Percentiles rank a stretch among this genome's conserved stretches.
These are phyloP conservation scores for Meredithiella fracta DNA, from an alignment of 2,329 filamentous ascomycete genomes.

Conservation along the genomic window DNA sequence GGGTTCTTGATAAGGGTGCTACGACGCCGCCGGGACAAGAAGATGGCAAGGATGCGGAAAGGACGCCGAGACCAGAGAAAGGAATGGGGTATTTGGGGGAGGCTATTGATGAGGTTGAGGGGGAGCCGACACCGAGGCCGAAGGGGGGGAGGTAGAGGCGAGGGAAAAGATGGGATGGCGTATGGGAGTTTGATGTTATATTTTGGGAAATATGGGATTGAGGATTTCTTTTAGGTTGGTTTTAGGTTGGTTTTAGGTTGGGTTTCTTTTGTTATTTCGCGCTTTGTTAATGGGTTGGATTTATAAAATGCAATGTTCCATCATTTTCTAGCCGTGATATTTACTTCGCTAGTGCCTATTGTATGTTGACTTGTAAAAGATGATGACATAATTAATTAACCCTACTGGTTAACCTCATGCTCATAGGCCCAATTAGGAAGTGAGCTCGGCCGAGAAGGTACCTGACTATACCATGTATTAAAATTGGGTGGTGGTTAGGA, in stretches of 20 bases:
- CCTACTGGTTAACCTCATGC: no score
- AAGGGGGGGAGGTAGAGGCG: background rate
- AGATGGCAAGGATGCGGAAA: background rate
- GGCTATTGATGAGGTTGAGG: background rate
- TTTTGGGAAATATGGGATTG: background rate
- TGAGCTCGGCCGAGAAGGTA: no score
- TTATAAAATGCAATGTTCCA: no score
- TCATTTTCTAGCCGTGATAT: no score
- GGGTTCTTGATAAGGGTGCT: no score
- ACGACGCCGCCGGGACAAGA: no score
- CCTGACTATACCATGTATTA: no score
- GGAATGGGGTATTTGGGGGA: background rate
- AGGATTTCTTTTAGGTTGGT: background rate
- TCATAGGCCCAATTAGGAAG: no score
- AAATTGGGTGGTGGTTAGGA: no score
- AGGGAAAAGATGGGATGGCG: background rate
- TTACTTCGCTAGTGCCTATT: no score
- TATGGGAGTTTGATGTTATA: background rate
- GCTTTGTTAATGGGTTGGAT: background rate
- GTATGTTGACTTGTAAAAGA: no score
- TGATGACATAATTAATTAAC: no score
- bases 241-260: background rate
- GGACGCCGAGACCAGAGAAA: constrained; percentile 9
- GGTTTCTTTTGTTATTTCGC: background rate
- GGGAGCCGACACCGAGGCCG: constrained; percentile 7